Evolutionary conservation across 768 basidiomycete species (phyloP).

Genomic region (Hygrocybe coccinea): DNA sequence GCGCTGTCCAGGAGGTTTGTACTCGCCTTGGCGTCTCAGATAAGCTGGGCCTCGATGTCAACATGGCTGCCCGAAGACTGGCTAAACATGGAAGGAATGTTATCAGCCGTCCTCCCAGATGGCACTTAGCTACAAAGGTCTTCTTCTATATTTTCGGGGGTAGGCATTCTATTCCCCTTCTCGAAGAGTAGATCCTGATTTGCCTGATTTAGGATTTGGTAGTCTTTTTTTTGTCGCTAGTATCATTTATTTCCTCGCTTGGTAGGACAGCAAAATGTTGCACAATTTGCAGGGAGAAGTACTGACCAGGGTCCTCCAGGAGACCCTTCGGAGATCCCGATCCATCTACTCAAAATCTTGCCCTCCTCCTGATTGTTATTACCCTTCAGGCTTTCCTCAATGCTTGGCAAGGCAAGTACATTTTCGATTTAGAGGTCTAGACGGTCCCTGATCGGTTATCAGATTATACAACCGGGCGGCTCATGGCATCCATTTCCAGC

Average conservation of each 20-base stretch:
- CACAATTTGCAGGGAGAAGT: background rate
- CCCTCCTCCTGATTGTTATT: conserved; percentile 46
- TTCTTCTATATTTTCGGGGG: conserved; percentile 49
- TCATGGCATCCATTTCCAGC: conserved; percentile 60
- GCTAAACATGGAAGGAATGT: conserved; percentile 45
- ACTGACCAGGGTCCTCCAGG: conserved; percentile 31
- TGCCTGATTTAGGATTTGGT: conserved; percentile 38
- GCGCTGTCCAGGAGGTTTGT: conserved; percentile 37
- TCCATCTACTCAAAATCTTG: conserved; percentile 52
- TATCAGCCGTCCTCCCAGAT: conserved; percentile 44
- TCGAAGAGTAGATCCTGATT: background rate
- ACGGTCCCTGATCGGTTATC: background rate
- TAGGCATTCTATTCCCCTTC: background rate
- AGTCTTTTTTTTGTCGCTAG: conserved; percentile 41
- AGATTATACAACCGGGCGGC: conserved; percentile 52
- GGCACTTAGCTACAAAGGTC: conserved; percentile 42
- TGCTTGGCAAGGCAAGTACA: conserved; percentile 36
- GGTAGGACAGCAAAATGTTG: conserved; percentile 20
- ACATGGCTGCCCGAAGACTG: conserved; percentile 45
- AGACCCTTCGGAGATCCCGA: conserved; percentile 54
- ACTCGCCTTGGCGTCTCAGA: conserved; percentile 42
- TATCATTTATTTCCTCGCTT: conserved; percentile 53
- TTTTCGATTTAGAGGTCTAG: background rate
- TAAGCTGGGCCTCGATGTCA: conserved; percentile 43
- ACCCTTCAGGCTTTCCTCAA: conserved; percentile 40